phyloP scores from a whole-genome alignment of 768 basidiomycete species.

The Glaciozyma antarctica region DNA sequence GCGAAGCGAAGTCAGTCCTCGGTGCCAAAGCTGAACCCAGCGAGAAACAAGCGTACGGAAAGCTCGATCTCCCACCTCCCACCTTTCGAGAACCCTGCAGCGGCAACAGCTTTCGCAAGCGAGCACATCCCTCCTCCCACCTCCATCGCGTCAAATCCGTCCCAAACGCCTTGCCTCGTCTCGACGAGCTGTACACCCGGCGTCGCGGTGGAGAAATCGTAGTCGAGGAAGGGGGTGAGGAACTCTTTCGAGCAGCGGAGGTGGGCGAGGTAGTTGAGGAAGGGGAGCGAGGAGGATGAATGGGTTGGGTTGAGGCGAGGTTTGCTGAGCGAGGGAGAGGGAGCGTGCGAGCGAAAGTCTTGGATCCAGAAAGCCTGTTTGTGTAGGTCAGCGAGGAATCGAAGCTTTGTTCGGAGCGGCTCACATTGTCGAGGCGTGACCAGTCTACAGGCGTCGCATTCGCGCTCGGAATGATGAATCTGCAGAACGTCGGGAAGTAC shows the following conservation, averaged over 20 bases:
- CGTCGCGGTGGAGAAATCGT: slow-evolving; percentile 8
- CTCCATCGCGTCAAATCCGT: slow-evolving; percentile 2
- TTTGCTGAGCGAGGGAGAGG: neutral
- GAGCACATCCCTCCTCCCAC: slow-evolving; percentile 16
- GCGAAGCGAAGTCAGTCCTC: neutral
- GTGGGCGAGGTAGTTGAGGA: slow-evolving; percentile 8
- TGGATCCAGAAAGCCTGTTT: slow-evolving; percentile 20
- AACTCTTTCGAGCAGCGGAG: slow-evolving; percentile 8
- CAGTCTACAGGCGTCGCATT: slow-evolving; percentile 22
- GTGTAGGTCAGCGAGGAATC: neutral
- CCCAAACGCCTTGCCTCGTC: neutral
- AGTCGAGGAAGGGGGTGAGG: neutral
- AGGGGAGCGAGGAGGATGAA: slow-evolving; percentile 7
- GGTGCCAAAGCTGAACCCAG: neutral
- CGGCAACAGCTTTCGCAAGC: slow-evolving; percentile 9
- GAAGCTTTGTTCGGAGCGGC: neutral
- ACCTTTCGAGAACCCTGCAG: slow-evolving; percentile 11
- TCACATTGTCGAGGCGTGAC: slow-evolving; percentile 14
- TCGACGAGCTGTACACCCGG: slow-evolving; percentile 9
- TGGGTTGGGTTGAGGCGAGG: slow-evolving; percentile 10
- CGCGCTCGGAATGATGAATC: slow-evolving; percentile 23
- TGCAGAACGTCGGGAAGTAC: slow-evolving; percentile 14
- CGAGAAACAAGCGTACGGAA: slow-evolving; percentile 1
- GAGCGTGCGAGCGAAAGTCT: slow-evolving; percentile 17
- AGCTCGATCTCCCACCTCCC: slow-evolving; percentile 23